A percentile compares a stretch with the other conserved stretches of the same genome.
These are phyloP conservation scores for Bacterosira constricta DNA, from an alignment of 108 stramenopile genomes.

Conservation along the genomic window DNA sequence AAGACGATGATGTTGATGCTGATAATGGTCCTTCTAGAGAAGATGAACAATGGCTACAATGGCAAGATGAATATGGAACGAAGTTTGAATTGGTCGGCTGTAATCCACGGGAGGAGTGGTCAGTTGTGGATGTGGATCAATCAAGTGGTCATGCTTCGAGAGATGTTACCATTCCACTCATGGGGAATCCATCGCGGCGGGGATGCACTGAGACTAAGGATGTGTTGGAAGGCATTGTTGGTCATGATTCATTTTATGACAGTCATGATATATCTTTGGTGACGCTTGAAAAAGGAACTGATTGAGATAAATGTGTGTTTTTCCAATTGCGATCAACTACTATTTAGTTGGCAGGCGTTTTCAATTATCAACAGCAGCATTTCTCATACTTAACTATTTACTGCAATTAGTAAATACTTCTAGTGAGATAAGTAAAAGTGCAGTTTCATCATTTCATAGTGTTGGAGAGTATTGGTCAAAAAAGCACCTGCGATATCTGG, in stretches of 20 bases:
- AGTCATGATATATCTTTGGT: conserved; percentile 11
- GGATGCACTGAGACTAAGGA: background rate
- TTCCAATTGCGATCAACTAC: too few relatives aligned
- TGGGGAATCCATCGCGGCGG: conserved; percentile 18
- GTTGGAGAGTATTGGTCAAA: too few relatives aligned
- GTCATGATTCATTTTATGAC: conserved; percentile 4
- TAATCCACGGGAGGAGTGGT: conserved; percentile 38
- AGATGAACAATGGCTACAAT: conserved; percentile 12
- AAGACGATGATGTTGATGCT: conserved; percentile 6
- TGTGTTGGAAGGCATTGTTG: background rate
- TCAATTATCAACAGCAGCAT: too few relatives aligned
- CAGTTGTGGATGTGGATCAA: background rate
- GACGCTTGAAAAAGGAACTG: background rate
- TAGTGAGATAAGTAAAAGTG: too few relatives aligned
- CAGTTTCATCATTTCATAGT: too few relatives aligned
- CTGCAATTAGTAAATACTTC: too few relatives aligned
- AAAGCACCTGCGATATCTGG: too few relatives aligned
- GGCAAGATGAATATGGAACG: conserved; percentile 40
- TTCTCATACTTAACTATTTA: too few relatives aligned
- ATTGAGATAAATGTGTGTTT: too few relatives aligned
- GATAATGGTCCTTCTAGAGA: conserved; percentile 4
- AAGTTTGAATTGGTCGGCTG: conserved; percentile 27
- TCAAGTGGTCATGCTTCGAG: background rate
- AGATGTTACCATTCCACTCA: conserved; percentile 6
- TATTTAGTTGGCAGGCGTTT: too few relatives aligned